Percentiles rank a stretch among this genome's conserved stretches.
These are phyloP conservation scores for Saussurea involucrata DNA, from an alignment of 129 eudicot species.

Conservation along the genomic window DNA sequence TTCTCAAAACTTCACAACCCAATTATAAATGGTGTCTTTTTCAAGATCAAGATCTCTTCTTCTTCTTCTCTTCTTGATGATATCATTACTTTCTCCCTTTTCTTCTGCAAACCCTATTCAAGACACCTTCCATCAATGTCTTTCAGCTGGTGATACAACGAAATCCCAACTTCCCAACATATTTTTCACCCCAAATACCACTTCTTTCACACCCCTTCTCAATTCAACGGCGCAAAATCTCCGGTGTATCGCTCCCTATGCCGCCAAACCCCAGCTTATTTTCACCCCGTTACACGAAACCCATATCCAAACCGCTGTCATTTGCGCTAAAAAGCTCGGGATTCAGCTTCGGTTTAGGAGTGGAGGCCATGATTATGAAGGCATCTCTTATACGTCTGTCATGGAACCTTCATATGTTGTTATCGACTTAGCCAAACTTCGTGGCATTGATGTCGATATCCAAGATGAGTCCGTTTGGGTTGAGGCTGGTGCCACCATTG, in stretches of 20 bases:
- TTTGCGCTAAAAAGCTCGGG: constrained; percentile 44
- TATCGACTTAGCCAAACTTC: constrained; percentile 56
- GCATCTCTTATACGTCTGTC: constrained; percentile 48
- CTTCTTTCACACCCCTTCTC: constrained; percentile 46
- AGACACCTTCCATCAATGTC: constrained; percentile 33
- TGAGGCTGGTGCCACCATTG: constrained; percentile 41
- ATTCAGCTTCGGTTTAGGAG: constrained; percentile 51
- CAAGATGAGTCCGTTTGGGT: constrained; percentile 59
- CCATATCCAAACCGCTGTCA: constrained; percentile 57
- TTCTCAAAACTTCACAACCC: constrained; percentile 25
- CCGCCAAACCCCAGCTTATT: constrained; percentile 49
- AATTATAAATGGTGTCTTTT: constrained; percentile 20
- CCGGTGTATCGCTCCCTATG: constrained; percentile 43
- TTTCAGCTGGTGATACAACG: constrained; percentile 7
- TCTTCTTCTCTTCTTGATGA: constrained; percentile 5
- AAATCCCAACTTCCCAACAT: constrained; percentile 32
- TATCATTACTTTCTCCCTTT: constrained; percentile 15
- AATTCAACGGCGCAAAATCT: constrained; percentile 62
- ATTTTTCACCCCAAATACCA: constrained; percentile 42
- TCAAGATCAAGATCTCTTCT: constrained; percentile 20
- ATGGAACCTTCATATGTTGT: constrained; percentile 45
- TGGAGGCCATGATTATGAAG: constrained; percentile 72
- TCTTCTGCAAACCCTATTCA: constrained; percentile 33
- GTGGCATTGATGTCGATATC: constrained; percentile 44
- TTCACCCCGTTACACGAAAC: constrained; percentile 49